Percentiles rank a stretch among this genome's conserved stretches.
phyloP scores from a whole-genome alignment of 2,329 filamentous ascomycete genomes.

The Alternaria postmessia region DNA sequence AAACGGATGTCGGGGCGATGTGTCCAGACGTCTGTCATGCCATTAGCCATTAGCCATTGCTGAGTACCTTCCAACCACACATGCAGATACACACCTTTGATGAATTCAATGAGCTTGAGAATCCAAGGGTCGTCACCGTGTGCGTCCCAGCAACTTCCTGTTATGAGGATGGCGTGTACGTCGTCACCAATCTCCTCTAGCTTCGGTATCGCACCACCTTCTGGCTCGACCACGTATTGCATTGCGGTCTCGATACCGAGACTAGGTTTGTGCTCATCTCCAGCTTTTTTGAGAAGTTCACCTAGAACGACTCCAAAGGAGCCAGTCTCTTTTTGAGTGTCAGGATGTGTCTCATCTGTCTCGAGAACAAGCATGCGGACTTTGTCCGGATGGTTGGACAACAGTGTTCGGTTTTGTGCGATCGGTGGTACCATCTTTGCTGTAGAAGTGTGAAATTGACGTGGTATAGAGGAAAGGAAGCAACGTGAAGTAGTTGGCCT shows the following conservation, averaged over 20 bases:
- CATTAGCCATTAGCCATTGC: conserved; percentile 18
- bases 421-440: conserved; percentile 34
- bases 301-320: conserved; percentile 65
- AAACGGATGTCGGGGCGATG: conserved; percentile 61
- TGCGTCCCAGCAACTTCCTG: conserved; percentile 59
- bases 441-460: conserved; percentile 1
- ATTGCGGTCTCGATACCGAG: conserved; percentile 64
- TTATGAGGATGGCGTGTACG: conserved; percentile 56
- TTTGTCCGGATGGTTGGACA: conserved; percentile 39
- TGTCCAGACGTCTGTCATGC: conserved; percentile 57
- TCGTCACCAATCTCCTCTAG: conserved; percentile 58
- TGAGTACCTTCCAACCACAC: neutral
- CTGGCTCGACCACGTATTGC: conserved; percentile 60
- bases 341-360: conserved; percentile 64
- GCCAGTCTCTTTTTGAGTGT: conserved; percentile 60
- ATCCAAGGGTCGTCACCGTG: conserved; percentile 58
- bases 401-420: conserved; percentile 27
- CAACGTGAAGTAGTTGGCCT: neutral
- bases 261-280: conserved; percentile 61
- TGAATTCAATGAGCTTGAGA: conserved; percentile 52
- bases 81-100: conserved; percentile 50
- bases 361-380: conserved; percentile 64
- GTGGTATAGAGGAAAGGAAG: neutral
- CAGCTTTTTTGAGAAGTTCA: conserved; percentile 60
- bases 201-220: conserved; percentile 54